These are phyloP conservation scores for Pichia pseudocactophila DNA, from an alignment of 805 yeast genomes.

Conservation along the genomic window DNA sequence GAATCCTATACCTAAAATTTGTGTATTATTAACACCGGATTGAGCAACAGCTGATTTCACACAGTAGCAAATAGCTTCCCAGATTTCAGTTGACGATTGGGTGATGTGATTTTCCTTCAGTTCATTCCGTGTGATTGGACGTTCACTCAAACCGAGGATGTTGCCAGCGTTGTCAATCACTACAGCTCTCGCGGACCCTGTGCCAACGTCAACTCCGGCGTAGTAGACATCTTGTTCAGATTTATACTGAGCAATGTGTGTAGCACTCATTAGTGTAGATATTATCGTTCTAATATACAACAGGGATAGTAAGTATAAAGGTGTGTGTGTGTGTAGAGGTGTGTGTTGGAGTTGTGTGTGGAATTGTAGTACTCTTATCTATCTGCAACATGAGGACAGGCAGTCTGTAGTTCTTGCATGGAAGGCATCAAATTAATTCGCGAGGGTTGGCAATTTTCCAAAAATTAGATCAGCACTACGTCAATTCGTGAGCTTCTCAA, in stretches of 20 bases:
- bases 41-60: conserved; percentile 68
- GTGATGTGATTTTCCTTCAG: conserved; percentile 66
- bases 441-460: no score
- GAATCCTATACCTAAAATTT: conserved; percentile 82
- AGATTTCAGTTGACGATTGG: conserved; percentile 84
- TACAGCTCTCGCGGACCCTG: conserved; percentile 95
- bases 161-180: conserved; percentile 77
- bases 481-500: no score
- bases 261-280: not conserved
- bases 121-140: conserved; percentile 71
- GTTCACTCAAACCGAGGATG: conserved; percentile 68
- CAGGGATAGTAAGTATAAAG: no score
- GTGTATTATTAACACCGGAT: conserved; percentile 57
- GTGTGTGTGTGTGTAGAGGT: no score
- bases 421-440: no score
- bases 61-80: conserved; percentile 81
- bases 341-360: no score
- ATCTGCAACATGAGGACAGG: no score
- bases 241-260: not conserved
- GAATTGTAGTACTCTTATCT: no score
- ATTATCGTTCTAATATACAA: no score
- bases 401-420: no score
- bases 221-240: conserved; percentile 19
- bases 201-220: conserved; percentile 56
- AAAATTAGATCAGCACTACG: no score